Base-by-base conservation (phyloP, 2,329 filamentous ascomycete genomes). In the Karstenula rhodostoma region DNA sequence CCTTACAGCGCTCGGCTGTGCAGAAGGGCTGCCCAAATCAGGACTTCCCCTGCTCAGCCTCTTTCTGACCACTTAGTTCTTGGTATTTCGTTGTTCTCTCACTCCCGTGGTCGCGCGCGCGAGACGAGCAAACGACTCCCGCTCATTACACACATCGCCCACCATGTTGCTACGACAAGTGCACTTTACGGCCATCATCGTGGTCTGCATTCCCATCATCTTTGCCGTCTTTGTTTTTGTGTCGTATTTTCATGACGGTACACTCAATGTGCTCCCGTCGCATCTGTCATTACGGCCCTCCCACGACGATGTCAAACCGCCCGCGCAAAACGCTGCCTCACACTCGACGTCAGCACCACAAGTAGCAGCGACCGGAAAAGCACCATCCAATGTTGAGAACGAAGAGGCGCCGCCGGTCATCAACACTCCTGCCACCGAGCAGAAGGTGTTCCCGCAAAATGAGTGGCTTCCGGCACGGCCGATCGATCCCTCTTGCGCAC, bases 191-290 rank as follows among this genome's bases (percentile, higher is more conserved):
- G 42, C 52, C 52, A 55, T 55, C 40, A 47, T 27, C 40, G 52
- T 55, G 25, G 52, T 55, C 42, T 55, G 52, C 52, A 55, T 55
- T 27, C 52, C 52, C 13, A 46, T 47, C 42, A 55, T 55, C 19
- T 55, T 55, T 13, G 52, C 52, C 42, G 19, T 55, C 23, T 55
- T 55, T 25, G 52, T 55, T 23, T 55, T 55, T 43, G 27, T 55
- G 4, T 46, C 40, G 25, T 55, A 55, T 43, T 55, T 55, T 27
- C 52, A 55, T n/a, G 52, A 55, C 22, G 52, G 52, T 27, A 44
- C 42, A 13, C 40, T 55, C 19, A 55, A 44, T 35, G 40, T 55
- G 9, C 27, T 47, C 7, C 52, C 52, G 8, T 55, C 52, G n/a
- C 52, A 55, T 35, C 52, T 55, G 27, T 44, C 40, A n/a, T 37